Base-by-base conservation (phyloP, 1,284 basidiomycete species). In the Cryptococcus sp. region DNA sequence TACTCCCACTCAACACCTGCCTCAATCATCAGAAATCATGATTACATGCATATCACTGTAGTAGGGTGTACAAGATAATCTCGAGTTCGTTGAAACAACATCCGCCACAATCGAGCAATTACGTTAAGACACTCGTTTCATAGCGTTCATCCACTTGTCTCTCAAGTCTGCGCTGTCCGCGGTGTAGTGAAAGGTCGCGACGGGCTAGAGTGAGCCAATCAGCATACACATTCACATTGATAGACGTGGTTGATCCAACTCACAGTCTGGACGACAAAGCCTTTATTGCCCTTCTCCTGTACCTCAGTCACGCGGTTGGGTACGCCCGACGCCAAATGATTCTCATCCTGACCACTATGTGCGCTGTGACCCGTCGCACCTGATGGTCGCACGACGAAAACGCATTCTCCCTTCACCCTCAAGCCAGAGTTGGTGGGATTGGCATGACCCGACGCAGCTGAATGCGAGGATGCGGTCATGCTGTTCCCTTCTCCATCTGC, bases 321-420 rank as follows among this genome's bases (percentile, higher is more conserved):
- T 10, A 59, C 56, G 19, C 59, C 59, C 8, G 22, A n/a, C 20
- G 51, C 45, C n/a, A 13, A 1, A 39, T 50, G 56, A 46, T 22
- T 47, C 50, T 31, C 48, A 35, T 54, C 54, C 17, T 46, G 53
- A 17, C 45, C 54, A 41, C 47, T 50, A 8, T 41, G 45, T 31
- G 44, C 27, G 15, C 39, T 40, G 16, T 39, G 25, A 11, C 40
- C 56, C 8, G 53, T 59, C 35, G 56, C 53, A 11, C 53, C 58
- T 15, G 61, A 60, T 15, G 64, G 60, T 19, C 60, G 50, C 3
- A 56, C 54, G 15, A 69, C 68, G 41, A 82, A 68, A 16, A 81
- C 72, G 38, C 80, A 79, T 60, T 82, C 81, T 50, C 70, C 75
- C 65, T 82, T 81, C 60, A 82, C 71, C 46, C 76, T 77, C 54